These are phyloP conservation scores for Rostrohypoxylon terebratum DNA, from an alignment of 495 filamentous ascomycete genomes.

Conservation along the genomic window DNA sequence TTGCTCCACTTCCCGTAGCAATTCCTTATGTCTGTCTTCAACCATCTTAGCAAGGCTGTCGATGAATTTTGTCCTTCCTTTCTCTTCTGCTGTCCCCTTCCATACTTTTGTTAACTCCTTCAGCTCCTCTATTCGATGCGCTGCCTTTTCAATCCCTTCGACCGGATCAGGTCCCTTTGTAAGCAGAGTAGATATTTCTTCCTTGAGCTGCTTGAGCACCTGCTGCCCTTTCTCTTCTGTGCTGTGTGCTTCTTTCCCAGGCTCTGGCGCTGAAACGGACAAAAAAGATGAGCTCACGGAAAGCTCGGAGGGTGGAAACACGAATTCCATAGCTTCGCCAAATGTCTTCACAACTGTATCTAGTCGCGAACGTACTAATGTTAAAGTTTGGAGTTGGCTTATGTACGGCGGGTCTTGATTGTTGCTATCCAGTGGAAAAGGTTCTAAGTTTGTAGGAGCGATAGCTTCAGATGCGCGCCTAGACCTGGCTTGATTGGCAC, in stretches of 20 bases:
- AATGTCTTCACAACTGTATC: constrained; percentile 90
- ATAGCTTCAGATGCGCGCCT: constrained; percentile 45
- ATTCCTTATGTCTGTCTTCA: constrained; percentile 67
- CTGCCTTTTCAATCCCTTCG: constrained; percentile 75
- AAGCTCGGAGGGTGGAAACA: constrained; percentile 82
- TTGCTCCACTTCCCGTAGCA: constrained; percentile 63
- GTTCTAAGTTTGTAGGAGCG: constrained; percentile 20
- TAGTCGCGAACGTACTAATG: constrained; percentile 80
- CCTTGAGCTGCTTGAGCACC: constrained; percentile 72
- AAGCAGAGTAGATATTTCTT: constrained; percentile 77
- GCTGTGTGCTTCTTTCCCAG: constrained; percentile 69
- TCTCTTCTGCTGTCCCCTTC: constrained; percentile 94
- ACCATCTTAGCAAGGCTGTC: constrained; percentile 76
- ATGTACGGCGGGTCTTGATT: constrained; percentile 75
- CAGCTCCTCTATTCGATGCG: constrained; percentile 75
- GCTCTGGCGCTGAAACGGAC: constrained; percentile 81
- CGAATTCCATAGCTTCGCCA: constrained; percentile 93
- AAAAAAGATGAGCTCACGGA: constrained; percentile 80
- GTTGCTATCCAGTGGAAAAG: constrained; percentile 33
- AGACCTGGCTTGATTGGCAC: constrained; percentile 28
- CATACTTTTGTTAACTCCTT: constrained; percentile 80
- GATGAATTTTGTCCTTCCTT: constrained; percentile 82
- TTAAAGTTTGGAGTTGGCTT: constrained; percentile 81
- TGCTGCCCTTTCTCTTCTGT: constrained; percentile 84
- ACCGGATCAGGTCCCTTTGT: constrained; percentile 62